These are phyloP conservation scores for Domatiomyces globalis DNA, from an alignment of 2,329 filamentous ascomycete genomes.

Conservation along the genomic window DNA sequence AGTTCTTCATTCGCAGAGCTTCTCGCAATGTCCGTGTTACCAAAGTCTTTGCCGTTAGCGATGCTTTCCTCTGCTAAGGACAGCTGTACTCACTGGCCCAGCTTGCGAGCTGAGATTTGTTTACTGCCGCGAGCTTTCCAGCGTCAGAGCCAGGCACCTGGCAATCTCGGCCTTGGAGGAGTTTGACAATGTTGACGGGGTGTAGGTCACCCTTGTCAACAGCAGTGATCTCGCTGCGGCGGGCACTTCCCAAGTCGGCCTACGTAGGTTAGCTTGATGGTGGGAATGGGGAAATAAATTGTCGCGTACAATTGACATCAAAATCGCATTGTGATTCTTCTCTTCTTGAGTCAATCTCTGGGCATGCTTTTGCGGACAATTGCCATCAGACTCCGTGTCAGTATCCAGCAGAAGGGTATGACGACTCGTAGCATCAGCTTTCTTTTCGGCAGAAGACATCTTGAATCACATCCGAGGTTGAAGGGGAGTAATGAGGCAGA, in stretches of 20 bases:
- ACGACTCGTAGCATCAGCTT: neutral
- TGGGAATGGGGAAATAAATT: neutral
- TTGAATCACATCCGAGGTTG: neutral
- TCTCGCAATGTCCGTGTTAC: neutral
- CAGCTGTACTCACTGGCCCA: slow-evolving; percentile 24
- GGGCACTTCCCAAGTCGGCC: slow-evolving; percentile 26
- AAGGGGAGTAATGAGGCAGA: neutral
- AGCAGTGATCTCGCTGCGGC: slow-evolving; percentile 26
- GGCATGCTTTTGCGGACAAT: neutral
- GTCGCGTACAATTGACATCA: neutral
- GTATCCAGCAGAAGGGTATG: neutral
- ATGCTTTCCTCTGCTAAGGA: neutral
- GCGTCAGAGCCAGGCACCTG: slow-evolving; percentile 22
- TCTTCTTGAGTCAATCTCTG: neutral
- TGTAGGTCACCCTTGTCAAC: slow-evolving; percentile 15
- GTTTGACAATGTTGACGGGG: slow-evolving; percentile 12
- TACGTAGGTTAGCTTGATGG: slow-evolving; percentile 7
- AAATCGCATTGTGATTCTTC: neutral
- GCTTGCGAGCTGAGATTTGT: slow-evolving; percentile 18
- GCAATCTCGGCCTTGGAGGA: slow-evolving; percentile 21
- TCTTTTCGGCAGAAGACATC: neutral
- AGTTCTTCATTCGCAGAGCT: neutral
- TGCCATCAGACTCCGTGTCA: neutral
- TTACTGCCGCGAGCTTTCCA: slow-evolving; percentile 18
- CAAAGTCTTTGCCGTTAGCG: neutral